Evolutionary conservation across 75 land plant species (phyloP).

Genomic region (Ceratopteris richardii): DNA sequence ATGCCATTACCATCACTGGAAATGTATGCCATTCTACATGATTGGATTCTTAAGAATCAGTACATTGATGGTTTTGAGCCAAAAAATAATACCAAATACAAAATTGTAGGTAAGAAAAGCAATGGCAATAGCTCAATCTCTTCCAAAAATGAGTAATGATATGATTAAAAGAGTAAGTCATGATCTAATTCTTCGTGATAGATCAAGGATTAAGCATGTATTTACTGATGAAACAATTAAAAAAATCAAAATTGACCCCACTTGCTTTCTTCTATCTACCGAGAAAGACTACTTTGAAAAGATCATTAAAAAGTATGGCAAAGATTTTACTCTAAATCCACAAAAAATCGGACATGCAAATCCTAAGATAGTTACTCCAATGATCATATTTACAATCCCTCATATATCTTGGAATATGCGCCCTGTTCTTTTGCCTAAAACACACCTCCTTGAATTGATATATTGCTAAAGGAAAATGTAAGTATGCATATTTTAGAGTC

Average conservation of each 20-base stretch:
- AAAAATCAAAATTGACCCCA: neutral
- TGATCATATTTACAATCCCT: slow-evolving; percentile 4
- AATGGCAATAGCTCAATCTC: no score
- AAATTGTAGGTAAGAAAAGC: no score
- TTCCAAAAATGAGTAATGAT: neutral
- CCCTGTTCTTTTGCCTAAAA: neutral
- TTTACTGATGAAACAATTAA: neutral
- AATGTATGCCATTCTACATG: no score
- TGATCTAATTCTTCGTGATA: neutral
- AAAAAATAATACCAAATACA: no score
- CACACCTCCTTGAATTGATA: neutral
- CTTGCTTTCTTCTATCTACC: neutral
- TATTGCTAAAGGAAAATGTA: neutral
- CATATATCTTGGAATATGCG: slow-evolving; percentile 1
- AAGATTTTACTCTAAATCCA: neutral
- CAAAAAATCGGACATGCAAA: neutral
- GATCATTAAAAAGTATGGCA: neutral
- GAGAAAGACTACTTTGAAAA: neutral
- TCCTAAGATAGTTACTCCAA: neutral
- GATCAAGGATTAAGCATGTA: neutral
- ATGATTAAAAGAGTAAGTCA: neutral
- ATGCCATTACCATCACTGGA: no score
- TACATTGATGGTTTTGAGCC: no score
- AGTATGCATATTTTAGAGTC: neutral
- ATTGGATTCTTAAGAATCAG: no score